Base-by-base conservation (phyloP, 805 yeast species). In the Ogataea parapolymorpha region DNA sequence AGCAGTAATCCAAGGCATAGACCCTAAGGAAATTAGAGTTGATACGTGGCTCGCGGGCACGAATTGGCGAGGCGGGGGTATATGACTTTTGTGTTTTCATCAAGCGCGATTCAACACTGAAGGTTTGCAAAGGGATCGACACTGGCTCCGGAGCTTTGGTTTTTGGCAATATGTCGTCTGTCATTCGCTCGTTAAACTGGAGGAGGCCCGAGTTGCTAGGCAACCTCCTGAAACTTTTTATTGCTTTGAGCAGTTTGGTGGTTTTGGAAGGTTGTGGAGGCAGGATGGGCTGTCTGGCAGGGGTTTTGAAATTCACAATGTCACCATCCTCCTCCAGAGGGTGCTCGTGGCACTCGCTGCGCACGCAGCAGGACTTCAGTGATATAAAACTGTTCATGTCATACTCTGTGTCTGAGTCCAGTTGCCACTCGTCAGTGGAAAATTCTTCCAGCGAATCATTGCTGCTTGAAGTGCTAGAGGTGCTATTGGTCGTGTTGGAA, bases 1-100 rank as follows among this genome's bases (percentile, higher is more conserved):
- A 65, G n/a, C 66, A 57, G 44, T 61, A 68, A 50, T 77, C 80
- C 33, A 68, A 62, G 1, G 82, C 73, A 46, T 75, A 77, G 26
- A 74, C 59, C 39, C 73, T 59, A 17, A 78, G 55, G 43, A 77
- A 77, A 24, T 61, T 58, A 6, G 77, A 60, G 51, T 78, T 78
- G 32, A 77, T 65, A 40, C 82, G 63, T 26, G 71, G 68, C 43
- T 76, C 81, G 43, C 82, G 61, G 17, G 50, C 23, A 29, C 49
- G 49, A 5, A 28, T 9, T 6, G 29, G 27, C 6, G 35, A 20
- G 17, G 11, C 32, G 13, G 14, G 12, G 8, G 7, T 11, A 13
- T 24, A 18, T 15, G 26, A 30, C 20, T 20, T 38, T 15, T 26
- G 13, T 10, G 30, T 3, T 16, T 27, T 39, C 7, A 36, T 27